Conservation (phyloP, 2,329 filamentous ascomycete genomes). For the Pezicula carpinea region DNA sequence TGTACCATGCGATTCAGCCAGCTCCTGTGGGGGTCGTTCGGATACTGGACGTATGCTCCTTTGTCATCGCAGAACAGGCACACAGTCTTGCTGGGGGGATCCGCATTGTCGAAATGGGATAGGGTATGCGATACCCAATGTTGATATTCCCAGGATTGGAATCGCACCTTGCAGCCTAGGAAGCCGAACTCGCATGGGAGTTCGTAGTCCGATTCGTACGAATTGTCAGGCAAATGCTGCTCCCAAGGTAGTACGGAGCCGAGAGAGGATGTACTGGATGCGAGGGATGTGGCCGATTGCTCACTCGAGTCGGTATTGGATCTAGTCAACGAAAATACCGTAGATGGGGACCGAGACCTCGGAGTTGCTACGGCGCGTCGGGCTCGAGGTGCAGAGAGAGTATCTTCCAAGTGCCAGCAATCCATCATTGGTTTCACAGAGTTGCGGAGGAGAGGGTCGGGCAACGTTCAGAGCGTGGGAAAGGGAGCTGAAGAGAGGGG, state of each 20-base stretch:
- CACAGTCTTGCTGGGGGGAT: constrained; percentile 29
- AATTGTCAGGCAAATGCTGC: no score
- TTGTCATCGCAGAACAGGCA: constrained; percentile 48
- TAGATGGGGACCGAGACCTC: no score
- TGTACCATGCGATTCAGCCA: constrained; percentile 42
- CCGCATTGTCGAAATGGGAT: constrained; percentile 30
- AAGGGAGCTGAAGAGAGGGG: no score
- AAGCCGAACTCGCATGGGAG: constrained; percentile 23
- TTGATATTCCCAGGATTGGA: constrained; percentile 32
- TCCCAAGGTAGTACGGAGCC: not conserved
- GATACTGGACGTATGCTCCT: constrained; percentile 8
- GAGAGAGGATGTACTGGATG: not conserved
- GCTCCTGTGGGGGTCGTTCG: constrained; percentile 7
- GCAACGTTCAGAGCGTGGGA: no score
- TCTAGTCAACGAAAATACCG: no score
- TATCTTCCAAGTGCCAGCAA: no score
- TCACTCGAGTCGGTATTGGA: constrained; percentile 6
- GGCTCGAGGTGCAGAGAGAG: no score
- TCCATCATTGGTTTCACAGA: no score
- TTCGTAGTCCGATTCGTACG: constrained; percentile 8
- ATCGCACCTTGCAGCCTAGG: constrained; percentile 32
- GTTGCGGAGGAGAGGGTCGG: no score
- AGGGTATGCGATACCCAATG: constrained; percentile 44
- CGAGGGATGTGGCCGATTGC: constrained; percentile 2
- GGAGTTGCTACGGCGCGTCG: no score